A percentile compares a stretch with the other conserved stretches of the same genome.
phyloP scores from a whole-genome alignment of 208 protist genomes.

The Wallacemonas sp. region DNA sequence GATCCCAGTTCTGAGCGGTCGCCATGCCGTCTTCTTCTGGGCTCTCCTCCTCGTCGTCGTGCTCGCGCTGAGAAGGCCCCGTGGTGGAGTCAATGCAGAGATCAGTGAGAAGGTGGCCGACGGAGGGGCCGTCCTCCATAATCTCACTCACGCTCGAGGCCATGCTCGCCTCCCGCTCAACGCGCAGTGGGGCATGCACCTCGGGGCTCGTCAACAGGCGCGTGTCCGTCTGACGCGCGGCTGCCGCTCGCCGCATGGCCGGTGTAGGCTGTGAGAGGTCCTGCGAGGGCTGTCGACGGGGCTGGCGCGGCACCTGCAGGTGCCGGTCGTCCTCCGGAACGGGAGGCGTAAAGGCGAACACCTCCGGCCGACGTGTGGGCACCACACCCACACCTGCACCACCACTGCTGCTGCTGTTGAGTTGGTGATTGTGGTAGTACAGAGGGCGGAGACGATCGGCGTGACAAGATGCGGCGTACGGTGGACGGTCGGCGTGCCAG shows the following conservation, averaged over 20 bases:
- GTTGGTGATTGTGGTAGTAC: too few species aligned
- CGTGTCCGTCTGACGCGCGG: too few species aligned
- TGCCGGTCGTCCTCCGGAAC: not conserved
- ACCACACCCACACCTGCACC: too few species aligned
- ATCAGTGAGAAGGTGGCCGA: conserved; percentile 16
- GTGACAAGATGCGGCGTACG: not conserved
- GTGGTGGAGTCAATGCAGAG: conserved; percentile 6
- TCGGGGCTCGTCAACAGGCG: too few species aligned
- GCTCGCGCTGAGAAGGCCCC: not conserved
- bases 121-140: conserved; percentile 17
- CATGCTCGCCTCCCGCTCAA: not conserved
- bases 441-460: too few species aligned
- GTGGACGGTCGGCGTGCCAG: too few species aligned
- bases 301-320: not conserved
- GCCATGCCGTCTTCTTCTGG: not conserved
- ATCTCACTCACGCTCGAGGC: conserved; percentile 13
- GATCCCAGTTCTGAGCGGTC: too few species aligned
- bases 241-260: not conserved
- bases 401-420: too few species aligned
- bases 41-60: not conserved
- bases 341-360: not conserved
- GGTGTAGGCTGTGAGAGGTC: not conserved
- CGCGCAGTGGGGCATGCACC: too few species aligned
- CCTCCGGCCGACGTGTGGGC: not conserved
- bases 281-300: not conserved